These are phyloP conservation scores for Erucastrum elatum DNA, from an alignment of 345 rosid species.

Conservation along the genomic window DNA sequence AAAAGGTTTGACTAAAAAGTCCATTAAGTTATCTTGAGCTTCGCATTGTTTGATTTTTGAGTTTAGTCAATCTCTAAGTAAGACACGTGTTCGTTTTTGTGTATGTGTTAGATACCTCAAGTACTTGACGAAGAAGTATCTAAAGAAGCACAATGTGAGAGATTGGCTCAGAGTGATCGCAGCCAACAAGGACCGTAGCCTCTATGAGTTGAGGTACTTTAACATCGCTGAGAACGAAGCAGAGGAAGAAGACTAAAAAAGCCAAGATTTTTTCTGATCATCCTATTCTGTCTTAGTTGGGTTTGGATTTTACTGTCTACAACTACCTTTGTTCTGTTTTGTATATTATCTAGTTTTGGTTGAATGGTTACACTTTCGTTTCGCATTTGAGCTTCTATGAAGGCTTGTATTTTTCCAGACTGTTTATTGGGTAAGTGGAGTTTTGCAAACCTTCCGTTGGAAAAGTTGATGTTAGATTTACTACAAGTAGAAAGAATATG, in stretches of 20 bases:
- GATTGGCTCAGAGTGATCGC: slow-evolving; percentile 94
- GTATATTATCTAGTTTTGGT: not conserved
- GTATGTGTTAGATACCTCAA: slow-evolving; percentile 59
- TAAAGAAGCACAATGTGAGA: slow-evolving; percentile 90
- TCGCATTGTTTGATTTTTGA: not conserved
- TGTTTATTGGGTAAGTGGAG: not conserved
- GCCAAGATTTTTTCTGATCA: not conserved
- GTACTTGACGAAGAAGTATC: slow-evolving; percentile 83
- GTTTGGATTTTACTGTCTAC: not conserved
- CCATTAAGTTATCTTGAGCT: not conserved
- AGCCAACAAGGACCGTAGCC: slow-evolving; percentile 76
- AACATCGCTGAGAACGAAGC: slow-evolving; percentile 93
- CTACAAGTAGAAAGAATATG: not conserved
- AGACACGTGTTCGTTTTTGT: not conserved
- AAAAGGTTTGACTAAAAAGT: slow-evolving; percentile 45
- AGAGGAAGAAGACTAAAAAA: slow-evolving; percentile 72
- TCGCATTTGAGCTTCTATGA: slow-evolving; percentile 5
- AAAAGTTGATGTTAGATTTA: not conserved
- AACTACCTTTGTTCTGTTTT: not conserved
- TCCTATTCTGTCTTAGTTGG: not conserved
- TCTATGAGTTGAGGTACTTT: slow-evolving; percentile 87
- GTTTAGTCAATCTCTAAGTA: not conserved
- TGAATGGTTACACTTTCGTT: not conserved
- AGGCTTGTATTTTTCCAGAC: not conserved
- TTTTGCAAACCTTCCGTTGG: not conserved